A percentile compares a stretch with the other conserved stretches of the same genome.
These are phyloP conservation scores for Beauveria brongniartii DNA, from an alignment of 2,329 filamentous ascomycete genomes.

Conservation along the genomic window DNA sequence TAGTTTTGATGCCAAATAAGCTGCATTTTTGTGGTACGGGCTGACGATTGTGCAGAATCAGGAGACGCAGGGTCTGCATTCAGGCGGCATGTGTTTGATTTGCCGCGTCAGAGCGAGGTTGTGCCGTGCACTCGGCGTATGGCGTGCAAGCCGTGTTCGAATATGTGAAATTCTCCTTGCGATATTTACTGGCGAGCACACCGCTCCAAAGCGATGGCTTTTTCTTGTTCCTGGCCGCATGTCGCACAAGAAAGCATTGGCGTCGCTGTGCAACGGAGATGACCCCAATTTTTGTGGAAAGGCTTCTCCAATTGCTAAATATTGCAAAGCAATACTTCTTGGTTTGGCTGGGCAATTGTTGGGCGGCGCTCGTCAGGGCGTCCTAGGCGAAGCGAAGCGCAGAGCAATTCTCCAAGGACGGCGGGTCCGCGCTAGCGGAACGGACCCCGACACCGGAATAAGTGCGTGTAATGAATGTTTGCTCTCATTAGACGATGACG, in stretches of 20 bases:
- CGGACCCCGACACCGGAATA: slow-evolving; percentile 9
- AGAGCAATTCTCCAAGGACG: neutral
- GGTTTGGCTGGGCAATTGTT: neutral
- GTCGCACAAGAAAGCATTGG: neutral
- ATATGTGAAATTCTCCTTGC: neutral
- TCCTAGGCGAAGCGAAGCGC: neutral
- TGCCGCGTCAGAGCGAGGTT: neutral
- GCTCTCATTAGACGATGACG: neutral
- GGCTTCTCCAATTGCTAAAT: slow-evolving; percentile 1
- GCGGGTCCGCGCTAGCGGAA: neutral
- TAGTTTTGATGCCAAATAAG: slow-evolving; percentile 6
- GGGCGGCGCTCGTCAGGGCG: neutral
- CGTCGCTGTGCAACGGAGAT: neutral
- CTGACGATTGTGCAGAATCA: neutral
- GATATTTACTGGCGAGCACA: neutral
- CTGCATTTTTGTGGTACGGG: slow-evolving; percentile 5
- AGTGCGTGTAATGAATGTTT: neutral
- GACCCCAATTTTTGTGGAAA: slow-evolving; percentile 8
- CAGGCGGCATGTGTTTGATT: slow-evolving; percentile 3
- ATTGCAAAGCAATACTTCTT: neutral
- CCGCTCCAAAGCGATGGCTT: neutral
- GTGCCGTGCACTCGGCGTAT: no score
- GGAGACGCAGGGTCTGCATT: neutral
- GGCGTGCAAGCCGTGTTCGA: neutral
- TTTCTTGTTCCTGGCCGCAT: neutral